Conservation (phyloP, 2,329 filamentous ascomycete species). For the Rhynchosporium graminicola region DNA sequence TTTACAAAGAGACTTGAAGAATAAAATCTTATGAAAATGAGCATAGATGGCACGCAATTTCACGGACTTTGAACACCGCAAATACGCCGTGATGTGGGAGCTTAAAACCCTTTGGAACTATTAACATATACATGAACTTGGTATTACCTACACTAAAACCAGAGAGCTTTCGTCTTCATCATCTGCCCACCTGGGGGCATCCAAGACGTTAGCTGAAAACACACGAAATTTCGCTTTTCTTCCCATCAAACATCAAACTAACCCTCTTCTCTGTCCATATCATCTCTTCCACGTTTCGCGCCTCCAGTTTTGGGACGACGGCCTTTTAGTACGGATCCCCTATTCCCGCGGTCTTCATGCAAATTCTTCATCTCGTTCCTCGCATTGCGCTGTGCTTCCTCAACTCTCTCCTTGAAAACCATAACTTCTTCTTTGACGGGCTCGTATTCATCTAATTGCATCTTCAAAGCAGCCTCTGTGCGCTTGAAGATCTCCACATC, state of each 20-base stretch:
- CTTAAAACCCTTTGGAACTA: no score
- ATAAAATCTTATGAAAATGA: no score
- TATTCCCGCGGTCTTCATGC: constrained; percentile 64
- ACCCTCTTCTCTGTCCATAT: constrained; percentile 43
- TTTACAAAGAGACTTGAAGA: no score
- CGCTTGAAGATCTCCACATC: constrained; percentile 78
- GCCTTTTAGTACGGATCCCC: constrained; percentile 49
- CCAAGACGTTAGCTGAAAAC: no score
- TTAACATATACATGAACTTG: no score
- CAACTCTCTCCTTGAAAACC: constrained; percentile 74
- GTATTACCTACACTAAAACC: no score
- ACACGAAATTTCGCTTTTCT: no score
- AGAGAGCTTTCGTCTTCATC: no score
- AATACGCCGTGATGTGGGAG: no score
- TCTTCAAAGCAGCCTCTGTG: constrained; percentile 80
- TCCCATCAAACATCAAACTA: constrained; percentile 19
- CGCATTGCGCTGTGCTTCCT: constrained; percentile 80
- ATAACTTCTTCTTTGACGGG: constrained; percentile 81
- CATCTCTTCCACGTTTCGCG: constrained; percentile 54
- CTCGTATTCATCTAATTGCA: constrained; percentile 70
- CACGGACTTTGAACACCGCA: no score
- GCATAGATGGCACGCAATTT: no score
- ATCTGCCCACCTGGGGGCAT: no score
- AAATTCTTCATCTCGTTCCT: constrained; percentile 79
- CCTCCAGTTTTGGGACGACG: constrained; percentile 49